Percentiles rank a stretch among this genome's conserved stretches.
Evolutionary conservation across 306 rosid species (phyloP).

Genomic region (Canavalia ensiformis): DNA sequence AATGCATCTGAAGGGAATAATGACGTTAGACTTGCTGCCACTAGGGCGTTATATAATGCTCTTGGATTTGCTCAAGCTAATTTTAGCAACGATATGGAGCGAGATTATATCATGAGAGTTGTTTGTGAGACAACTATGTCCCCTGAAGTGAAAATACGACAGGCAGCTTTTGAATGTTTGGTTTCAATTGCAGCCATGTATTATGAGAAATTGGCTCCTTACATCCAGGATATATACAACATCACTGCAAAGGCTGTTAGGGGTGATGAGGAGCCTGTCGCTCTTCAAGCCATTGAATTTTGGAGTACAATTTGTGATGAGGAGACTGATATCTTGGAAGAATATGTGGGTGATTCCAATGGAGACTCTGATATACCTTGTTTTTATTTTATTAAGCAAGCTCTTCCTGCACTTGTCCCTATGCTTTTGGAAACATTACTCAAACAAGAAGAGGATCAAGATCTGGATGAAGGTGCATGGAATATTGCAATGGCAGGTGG

Average conservation of each 20-base stretch:
- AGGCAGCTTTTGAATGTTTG: constrained; percentile 92
- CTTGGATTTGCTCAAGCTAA: constrained; percentile 89
- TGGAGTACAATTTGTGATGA: constrained; percentile 97
- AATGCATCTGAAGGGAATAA: constrained; percentile 73
- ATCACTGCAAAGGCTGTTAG: constrained; percentile 85
- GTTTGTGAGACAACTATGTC: constrained; percentile 86
- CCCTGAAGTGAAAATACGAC: constrained; percentile 78
- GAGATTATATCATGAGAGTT: constrained; percentile 94
- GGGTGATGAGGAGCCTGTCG: constrained; percentile 88
- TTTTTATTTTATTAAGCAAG: constrained; percentile 90
- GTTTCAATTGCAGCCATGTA: constrained; percentile 87
- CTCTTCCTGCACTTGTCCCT: constrained; percentile 87
- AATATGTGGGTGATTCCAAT: constrained; percentile 66
- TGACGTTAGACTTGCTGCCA: constrained; percentile 92
- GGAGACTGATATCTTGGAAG: constrained; percentile 88
- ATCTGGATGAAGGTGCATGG: constrained; percentile 98
- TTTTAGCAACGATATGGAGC: constrained; percentile 87
- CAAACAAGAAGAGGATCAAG: constrained; percentile 97
- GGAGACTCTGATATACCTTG: constrained; percentile 84
- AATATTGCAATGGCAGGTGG: constrained; percentile 98
- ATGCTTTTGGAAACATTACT: constrained; percentile 90
- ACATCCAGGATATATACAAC: constrained; percentile 82
- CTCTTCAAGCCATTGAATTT: constrained; percentile 95
- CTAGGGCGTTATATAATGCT: constrained; percentile 84
- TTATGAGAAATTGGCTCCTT: constrained; percentile 79